These are phyloP conservation scores for Panellus pusillus DNA, from an alignment of 768 basidiomycete species.

Conservation along the genomic window DNA sequence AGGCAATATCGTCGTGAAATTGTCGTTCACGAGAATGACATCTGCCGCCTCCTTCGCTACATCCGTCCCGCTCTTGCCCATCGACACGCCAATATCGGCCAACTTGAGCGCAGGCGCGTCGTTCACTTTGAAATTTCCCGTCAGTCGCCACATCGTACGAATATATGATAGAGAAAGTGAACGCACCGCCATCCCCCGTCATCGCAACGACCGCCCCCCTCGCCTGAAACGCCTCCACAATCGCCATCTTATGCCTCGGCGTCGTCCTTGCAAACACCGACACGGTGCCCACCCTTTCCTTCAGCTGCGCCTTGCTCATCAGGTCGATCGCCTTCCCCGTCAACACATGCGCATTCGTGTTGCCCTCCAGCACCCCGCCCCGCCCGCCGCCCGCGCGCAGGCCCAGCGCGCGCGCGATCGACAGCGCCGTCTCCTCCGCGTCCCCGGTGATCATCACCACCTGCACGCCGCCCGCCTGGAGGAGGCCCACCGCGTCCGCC, in stretches of 20 bases:
- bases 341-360: slow-evolving; percentile 32
- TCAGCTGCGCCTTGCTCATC: slow-evolving; percentile 77
- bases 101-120: slow-evolving; percentile 96
- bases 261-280: slow-evolving; percentile 95
- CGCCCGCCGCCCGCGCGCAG: slow-evolving; percentile 50
- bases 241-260: slow-evolving; percentile 96
- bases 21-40: slow-evolving; percentile 95
- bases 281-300: slow-evolving; percentile 77
- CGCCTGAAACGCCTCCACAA: slow-evolving; percentile 90
- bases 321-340: slow-evolving; percentile 85
- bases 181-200: slow-evolving; percentile 93
- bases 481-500: slow-evolving; percentile 78
- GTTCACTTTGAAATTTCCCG: slow-evolving; percentile 57
- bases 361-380: slow-evolving; percentile 27
- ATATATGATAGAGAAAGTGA: neutral
- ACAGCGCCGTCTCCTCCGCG: slow-evolving; percentile 85
- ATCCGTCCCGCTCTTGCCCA: slow-evolving; percentile 98
- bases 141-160: neutral
- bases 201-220: slow-evolving; percentile 91
- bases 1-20: slow-evolving; percentile 91
- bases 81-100: slow-evolving; percentile 97
- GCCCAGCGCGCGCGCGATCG: slow-evolving; percentile 86
- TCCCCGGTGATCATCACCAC: slow-evolving; percentile 99
- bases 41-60: slow-evolving; percentile 98
- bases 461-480: slow-evolving; percentile 87